Percentiles rank a stretch among this genome's conserved stretches.
phyloP scores from a whole-genome alignment of 306 rosid genomes.

The Casuarina equisetifolia region DNA sequence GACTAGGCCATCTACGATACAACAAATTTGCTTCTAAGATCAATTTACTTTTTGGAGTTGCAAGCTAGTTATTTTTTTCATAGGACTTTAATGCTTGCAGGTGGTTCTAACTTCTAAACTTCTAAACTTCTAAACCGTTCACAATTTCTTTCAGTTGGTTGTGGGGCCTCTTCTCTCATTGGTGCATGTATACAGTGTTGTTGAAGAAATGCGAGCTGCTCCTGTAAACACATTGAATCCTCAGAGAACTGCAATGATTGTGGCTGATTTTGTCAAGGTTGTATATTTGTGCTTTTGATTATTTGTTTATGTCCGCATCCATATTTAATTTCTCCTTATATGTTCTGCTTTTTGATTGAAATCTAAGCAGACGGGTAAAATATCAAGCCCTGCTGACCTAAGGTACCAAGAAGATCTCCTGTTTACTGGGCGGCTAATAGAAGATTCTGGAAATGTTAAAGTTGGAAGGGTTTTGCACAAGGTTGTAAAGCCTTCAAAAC shows the following conservation, averaged over 20 bases:
- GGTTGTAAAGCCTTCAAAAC: constrained; percentile 71
- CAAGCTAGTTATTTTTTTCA: constrained; percentile 14
- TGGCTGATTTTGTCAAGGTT: constrained; percentile 82
- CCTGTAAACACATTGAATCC: constrained; percentile 91
- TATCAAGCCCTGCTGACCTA: constrained; percentile 83
- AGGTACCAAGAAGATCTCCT: constrained; percentile 82
- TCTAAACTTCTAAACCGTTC: constrained; percentile 24
- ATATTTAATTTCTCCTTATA: constrained; percentile 4
- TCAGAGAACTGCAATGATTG: constrained; percentile 85
- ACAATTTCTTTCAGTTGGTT: constrained; percentile 54
- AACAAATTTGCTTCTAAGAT: constrained; percentile 1
- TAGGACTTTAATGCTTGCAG: neutral
- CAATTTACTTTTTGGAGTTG: constrained; percentile 11
- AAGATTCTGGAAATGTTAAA: constrained; percentile 81
- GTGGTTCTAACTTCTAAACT: constrained; percentile 29
- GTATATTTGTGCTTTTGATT: constrained; percentile 5
- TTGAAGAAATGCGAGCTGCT: constrained; percentile 90
- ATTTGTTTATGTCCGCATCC: neutral
- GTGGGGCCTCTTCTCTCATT: constrained; percentile 71
- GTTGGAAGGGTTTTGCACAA: constrained; percentile 66
- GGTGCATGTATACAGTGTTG: constrained; percentile 67
- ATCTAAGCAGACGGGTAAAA: constrained; percentile 53
- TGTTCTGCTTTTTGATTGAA: constrained; percentile 1
- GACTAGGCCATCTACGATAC: neutral
- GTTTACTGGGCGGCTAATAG: constrained; percentile 61